Conservation (phyloP, 352 stramenopile species). For the Aphanomyces invadans region DNA sequence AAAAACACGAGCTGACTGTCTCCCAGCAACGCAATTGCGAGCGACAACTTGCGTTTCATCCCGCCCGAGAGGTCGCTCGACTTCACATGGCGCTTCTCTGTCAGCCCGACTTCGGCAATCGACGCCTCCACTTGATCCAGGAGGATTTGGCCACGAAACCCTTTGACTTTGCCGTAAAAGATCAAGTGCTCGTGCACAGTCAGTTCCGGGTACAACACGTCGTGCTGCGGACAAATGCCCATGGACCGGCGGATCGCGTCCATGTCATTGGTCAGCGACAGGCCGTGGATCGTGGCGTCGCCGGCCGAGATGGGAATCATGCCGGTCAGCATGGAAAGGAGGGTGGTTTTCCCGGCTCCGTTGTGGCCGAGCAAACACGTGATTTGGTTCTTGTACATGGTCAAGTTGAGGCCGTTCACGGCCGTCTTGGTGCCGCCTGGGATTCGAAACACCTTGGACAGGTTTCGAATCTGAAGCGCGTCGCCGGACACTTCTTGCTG, state of each 20-base stretch:
- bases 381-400: constrained; percentile 78
- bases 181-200: constrained; percentile 93
- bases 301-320: constrained; percentile 58
- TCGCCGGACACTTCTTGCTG: constrained; percentile 22
- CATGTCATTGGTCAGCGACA: constrained; percentile 72
- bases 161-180: constrained; percentile 91
- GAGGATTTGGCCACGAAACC: constrained; percentile 34
- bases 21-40: constrained; percentile 94
- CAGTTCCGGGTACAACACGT: constrained; percentile 92
- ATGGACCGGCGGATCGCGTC: constrained; percentile 85
- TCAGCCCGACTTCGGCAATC: constrained; percentile 80
- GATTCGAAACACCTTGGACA: constrained; percentile 40
- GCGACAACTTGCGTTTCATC: constrained; percentile 93
- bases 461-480: constrained; percentile 27
- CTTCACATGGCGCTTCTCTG: constrained; percentile 72
- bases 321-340: constrained; percentile 90
- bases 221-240: constrained; percentile 95
- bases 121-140: constrained; percentile 31
- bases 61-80: constrained; percentile 79
- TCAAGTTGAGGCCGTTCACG: constrained; percentile 50
- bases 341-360: constrained; percentile 85
- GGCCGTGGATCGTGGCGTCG: constrained; percentile 61
- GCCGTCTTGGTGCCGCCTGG: constrained; percentile 43
- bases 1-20: constrained; percentile 86
- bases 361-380: constrained; percentile 44